Evolutionary conservation across 2,329 filamentous ascomycete genomes (phyloP).

Genomic region (Apiospora phragmitis): DNA sequence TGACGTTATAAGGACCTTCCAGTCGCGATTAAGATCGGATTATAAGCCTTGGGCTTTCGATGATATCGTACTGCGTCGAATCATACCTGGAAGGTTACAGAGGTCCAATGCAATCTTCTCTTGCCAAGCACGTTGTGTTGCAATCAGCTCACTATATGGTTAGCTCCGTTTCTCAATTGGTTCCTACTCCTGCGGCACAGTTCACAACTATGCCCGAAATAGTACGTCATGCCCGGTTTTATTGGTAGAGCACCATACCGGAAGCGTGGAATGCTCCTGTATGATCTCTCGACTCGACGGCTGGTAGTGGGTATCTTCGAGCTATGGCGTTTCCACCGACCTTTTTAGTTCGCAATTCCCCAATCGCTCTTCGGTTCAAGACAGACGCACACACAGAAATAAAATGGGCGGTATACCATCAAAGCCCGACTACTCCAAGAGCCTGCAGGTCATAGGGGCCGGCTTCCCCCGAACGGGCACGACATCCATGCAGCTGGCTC

Average conservation of each 20-base stretch:
- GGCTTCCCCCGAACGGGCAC: constrained; percentile 48
- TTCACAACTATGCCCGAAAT: not conserved
- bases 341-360: no score
- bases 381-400: not conserved
- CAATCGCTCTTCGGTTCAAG: no score
- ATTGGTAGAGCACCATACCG: not conserved
- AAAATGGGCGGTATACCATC: not conserved
- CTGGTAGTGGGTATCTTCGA: rapidly evolving
- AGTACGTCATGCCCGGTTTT: not conserved
- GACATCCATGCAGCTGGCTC: constrained; percentile 46
- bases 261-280: not conserved
- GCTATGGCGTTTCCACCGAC: not conserved
- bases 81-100: no score
- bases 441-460: constrained; percentile 42
- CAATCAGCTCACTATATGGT: not conserved
- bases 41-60: no score
- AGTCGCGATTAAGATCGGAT: no score
- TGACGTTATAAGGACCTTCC: no score
- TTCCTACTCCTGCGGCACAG: not conserved
- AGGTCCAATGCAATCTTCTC: not conserved
- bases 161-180: not conserved
- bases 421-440: not conserved
- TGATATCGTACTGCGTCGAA: no score
- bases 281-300: not conserved
- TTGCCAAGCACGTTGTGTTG: not conserved